These are phyloP conservation scores for Wallacemonas sp. DNA, from an alignment of 208 protist species.

Conservation along the genomic window DNA sequence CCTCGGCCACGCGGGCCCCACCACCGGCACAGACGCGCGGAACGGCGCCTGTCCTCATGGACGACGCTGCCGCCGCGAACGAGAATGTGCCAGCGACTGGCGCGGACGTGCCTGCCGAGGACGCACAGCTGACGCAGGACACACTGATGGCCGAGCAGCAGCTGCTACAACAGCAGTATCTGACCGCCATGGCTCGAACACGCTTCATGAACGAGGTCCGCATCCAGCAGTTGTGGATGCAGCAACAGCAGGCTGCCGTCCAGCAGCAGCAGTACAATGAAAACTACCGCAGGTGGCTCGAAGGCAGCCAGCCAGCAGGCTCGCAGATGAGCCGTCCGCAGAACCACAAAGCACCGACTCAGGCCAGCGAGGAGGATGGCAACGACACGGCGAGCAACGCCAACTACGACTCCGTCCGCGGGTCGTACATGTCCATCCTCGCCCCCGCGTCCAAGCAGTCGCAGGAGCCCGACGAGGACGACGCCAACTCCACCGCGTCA, in stretches of 20 bases:
- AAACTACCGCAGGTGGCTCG: conserved; percentile 7
- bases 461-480: neutral
- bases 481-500: neutral
- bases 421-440: conserved; percentile 9
- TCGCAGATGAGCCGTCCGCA: neutral
- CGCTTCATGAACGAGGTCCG: conserved; percentile 8
- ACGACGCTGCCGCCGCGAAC: neutral
- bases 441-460: neutral
- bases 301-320: neutral
- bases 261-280: conserved; percentile 2
- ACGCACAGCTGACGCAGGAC: neutral
- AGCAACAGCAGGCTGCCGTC: conserved; percentile 3
- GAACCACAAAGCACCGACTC: neutral
- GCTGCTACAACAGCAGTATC: conserved; percentile 12
- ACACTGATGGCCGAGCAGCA: neutral
- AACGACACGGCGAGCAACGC: neutral
- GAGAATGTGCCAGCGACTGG: too few species aligned
- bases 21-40: neutral
- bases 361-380: neutral
- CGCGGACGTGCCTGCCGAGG: neutral
- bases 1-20: neutral
- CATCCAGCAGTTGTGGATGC: conserved; percentile 8
- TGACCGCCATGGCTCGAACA: neutral
- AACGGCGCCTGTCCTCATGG: neutral
- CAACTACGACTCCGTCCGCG: neutral